These are phyloP conservation scores for Rosa lucieae DNA, from an alignment of 306 rosid genomes.

Conservation along the genomic window DNA sequence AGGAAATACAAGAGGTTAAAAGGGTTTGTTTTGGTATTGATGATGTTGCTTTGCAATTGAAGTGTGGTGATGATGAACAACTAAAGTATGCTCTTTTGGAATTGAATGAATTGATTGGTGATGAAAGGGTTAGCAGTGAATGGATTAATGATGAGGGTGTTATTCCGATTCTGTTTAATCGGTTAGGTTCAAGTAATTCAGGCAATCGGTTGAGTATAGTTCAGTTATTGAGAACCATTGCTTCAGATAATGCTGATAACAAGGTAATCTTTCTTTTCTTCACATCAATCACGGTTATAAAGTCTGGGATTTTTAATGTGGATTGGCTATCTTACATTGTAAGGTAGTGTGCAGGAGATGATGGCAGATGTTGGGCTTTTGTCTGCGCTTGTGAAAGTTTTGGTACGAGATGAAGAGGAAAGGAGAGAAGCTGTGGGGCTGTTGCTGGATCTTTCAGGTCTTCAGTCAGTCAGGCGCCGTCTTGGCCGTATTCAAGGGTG, in stretches of 20 bases:
- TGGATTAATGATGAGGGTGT: conserved; percentile 60
- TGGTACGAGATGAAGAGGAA: conserved; percentile 72
- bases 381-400: conserved; percentile 68
- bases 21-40: conserved; percentile 35
- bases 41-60: conserved; percentile 61
- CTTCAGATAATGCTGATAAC: conserved; percentile 41
- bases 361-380: conserved; percentile 62
- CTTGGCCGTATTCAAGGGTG: conserved; percentile 89
- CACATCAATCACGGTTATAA: not conserved
- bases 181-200: conserved; percentile 55
- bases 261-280: conserved; percentile 48
- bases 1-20: conserved; percentile 57
- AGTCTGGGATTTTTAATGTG: not conserved
- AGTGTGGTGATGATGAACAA: conserved; percentile 71
- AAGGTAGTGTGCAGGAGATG: conserved; percentile 66
- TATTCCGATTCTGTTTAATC: conserved; percentile 56
- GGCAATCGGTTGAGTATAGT: conserved; percentile 45
- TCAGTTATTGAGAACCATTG: conserved; percentile 55
- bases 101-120: conserved; percentile 50
- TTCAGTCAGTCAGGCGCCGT: conserved; percentile 57
- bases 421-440: conserved; percentile 80
- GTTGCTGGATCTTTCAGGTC: conserved; percentile 62
- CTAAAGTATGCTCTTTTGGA: conserved; percentile 50
- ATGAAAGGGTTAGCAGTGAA: conserved; percentile 36
- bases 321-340: conserved; percentile 29